Base-by-base conservation (phyloP, 2,329 filamentous ascomycete species). In the Penicillium sp. region DNA sequence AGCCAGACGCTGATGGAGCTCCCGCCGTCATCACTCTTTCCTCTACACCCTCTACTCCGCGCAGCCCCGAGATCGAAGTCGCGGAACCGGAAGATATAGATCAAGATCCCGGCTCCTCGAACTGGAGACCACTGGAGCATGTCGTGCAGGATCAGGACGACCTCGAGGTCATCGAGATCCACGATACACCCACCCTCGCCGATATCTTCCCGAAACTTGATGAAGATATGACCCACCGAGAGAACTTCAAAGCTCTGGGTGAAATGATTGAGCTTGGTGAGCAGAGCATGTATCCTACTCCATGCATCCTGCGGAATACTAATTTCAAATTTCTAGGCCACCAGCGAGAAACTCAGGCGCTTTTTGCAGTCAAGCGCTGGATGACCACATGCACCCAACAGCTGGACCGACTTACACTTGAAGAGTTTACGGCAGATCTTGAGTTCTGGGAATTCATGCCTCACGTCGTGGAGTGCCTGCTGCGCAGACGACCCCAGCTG, bases 11-110 rank as follows among this genome's bases (percentile, higher is more conserved):
- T 42, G 55, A 62, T 18, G 53, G 62, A 16, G 53, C 67, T 59
- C 65, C 16, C 45, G 58, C 67, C 45, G 65, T 64, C 21, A 73
- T 77, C 45, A 76, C 75, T 7, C 67, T 78, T 44, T 67, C 72
- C 9, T 78, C 77, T 4, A 77, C 77, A 14, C 72, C 77, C 11
- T 67, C 71, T 70, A 71, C 41, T 22, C 40, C 41, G 8, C 46
- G 24, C 34, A 79, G 76, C 49, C 76, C 75, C 10, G 73, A 78
- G 51, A 80, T 80, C 31, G 78, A 81, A 63, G 76, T 79, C 14
- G 76, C 77, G 7, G 77, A 79, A 41, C 64, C 74, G 16, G 78
- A 81, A 65, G 79, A 80, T 53, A 76, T 77, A 61, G 75, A 77
- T 48, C 75, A 79, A 59, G 76, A 79, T 48, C 72, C 75, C 2